Base-by-base conservation (phyloP, 495 filamentous ascomycete species). In the Penicillium roqueforti region DNA sequence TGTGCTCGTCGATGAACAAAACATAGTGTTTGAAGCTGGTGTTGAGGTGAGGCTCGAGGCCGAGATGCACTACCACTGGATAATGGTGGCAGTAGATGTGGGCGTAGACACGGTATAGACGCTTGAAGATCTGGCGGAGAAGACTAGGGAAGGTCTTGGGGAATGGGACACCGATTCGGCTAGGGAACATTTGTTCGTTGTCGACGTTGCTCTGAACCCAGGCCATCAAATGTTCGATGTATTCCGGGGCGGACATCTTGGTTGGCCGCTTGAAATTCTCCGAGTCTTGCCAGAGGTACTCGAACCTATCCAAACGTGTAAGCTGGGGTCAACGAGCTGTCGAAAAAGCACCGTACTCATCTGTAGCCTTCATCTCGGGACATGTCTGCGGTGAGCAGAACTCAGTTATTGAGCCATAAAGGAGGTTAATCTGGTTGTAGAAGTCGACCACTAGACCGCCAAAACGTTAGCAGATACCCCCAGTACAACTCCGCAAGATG, bases 21-120 rank as follows among this genome's bases (percentile, higher is more conserved):
- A 96, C 93, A 66, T 97, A 98, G 68, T 98, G 93, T 80, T 98
- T 98, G 83, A 98, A 98, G 76, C 88, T 93, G 42, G 93, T 98
- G 74, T 98, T 98, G 61, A 98, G 83, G 73, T 98, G 93, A 31
- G 93, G 91, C 73, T 98, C 93, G 51, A 98, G 80, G 26, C 93
- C 93, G 25, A 98, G 83, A 59, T 96, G 91, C 28, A 95, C 86
- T 47, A 98, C 86, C 40, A 98, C 93, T 14, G 91, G 91, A 72
- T 98, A 98, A 75, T 98, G 93, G 70, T 98, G 93, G 80, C 93
- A 98, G 80, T 98, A 98, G 62, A 98, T 96, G 71, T 98, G 93
- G 34, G 93, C 93, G 72, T 98, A 98, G 47, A 98, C 92, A 53
- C 93, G 88, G 73, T 97, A 98, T 70, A 98, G 84, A 59, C 93